These are phyloP conservation scores for Trichoderma semiorbis DNA, from an alignment of 2,329 filamentous ascomycete species.

Conservation along the genomic window DNA sequence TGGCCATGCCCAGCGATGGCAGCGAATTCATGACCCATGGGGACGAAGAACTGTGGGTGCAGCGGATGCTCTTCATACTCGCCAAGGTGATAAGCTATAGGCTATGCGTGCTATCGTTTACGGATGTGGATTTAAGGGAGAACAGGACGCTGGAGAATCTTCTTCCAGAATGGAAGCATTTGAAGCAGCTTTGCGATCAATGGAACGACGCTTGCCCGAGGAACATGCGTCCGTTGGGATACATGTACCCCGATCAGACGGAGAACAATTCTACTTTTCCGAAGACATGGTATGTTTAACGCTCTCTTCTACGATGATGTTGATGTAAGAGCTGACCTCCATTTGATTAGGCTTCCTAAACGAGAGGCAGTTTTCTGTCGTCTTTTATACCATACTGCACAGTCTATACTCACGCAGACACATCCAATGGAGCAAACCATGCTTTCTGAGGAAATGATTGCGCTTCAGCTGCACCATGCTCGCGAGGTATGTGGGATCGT, in stretches of 20 bases:
- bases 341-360: slow-evolving; percentile 67
- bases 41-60: slow-evolving; percentile 80
- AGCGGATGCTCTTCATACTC: slow-evolving; percentile 83
- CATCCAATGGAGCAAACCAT: slow-evolving; percentile 65
- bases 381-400: slow-evolving; percentile 84
- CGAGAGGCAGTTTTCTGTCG: slow-evolving; percentile 75
- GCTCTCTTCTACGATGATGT: neutral
- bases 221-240: slow-evolving; percentile 84
- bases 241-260: slow-evolving; percentile 65
- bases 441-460: slow-evolving; percentile 62
- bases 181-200: slow-evolving; percentile 77
- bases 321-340: neutral
- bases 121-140: slow-evolving; percentile 56
- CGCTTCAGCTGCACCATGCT: slow-evolving; percentile 69
- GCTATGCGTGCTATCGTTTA: slow-evolving; percentile 61
- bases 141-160: slow-evolving; percentile 63
- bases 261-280: slow-evolving; percentile 73
- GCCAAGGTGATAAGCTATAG: slow-evolving; percentile 86
- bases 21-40: slow-evolving; percentile 49
- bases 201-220: slow-evolving; percentile 78
- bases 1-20: slow-evolving; percentile 52
- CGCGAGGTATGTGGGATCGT: slow-evolving; percentile 87
- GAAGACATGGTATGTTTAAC: slow-evolving; percentile 67
- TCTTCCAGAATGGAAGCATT: slow-evolving; percentile 70
- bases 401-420: slow-evolving; percentile 74